A percentile compares a stretch with the other conserved stretches of the same genome.
These are phyloP conservation scores for Pyrenochaeta sp. DNA, from an alignment of 2,329 filamentous ascomycete species.

Conservation along the genomic window DNA sequence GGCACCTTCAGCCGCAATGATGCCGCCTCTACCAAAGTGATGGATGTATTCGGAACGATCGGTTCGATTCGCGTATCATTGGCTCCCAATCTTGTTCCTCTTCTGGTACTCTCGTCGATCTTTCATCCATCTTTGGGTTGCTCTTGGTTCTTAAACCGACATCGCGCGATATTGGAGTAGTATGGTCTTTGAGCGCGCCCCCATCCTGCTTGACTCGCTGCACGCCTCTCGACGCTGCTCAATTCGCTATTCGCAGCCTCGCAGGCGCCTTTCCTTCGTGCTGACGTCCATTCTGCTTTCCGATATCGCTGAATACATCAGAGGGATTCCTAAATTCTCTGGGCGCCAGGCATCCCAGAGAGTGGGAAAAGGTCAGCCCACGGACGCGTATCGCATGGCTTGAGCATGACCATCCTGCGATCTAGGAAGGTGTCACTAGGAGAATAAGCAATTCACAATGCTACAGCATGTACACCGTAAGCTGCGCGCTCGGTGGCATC, in stretches of 20 bases:
- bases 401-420: neutral
- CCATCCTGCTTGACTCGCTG: too few relatives aligned
- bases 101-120: neutral
- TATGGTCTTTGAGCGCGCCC: too few relatives aligned
- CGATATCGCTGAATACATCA: neutral
- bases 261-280: neutral
- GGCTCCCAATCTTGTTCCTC: neutral
- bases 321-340: neutral
- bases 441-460: neutral
- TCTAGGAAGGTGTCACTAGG: neutral
- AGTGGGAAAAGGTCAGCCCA: neutral
- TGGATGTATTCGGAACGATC: too few relatives aligned
- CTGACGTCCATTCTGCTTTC: neutral
- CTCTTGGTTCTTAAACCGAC: neutral
- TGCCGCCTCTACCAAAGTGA: too few relatives aligned
- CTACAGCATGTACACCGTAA: neutral
- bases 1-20: neutral
- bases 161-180: neutral
- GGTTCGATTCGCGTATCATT: neutral
- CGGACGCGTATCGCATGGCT: neutral
- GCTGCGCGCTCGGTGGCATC: neutral
- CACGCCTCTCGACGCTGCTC: too few relatives aligned
- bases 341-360: neutral
- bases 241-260: neutral
- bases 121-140: neutral